A percentile compares a stretch with the other conserved stretches of the same genome.
Conservation (phyloP, 176 grass and related monocot genomes). For the Eleusine coracana region DNA sequence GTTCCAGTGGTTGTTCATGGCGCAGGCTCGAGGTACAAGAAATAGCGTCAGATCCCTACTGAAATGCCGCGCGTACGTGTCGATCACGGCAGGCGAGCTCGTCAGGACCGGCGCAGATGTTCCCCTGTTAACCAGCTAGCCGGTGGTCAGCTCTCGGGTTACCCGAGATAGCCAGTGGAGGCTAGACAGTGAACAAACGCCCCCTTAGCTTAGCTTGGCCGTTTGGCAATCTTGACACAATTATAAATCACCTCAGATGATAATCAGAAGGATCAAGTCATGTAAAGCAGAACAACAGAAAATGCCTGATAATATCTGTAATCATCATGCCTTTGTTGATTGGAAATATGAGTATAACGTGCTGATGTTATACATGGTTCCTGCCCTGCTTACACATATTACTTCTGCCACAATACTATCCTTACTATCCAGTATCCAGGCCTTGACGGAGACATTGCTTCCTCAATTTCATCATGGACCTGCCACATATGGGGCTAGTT, state of each 20-base stretch:
- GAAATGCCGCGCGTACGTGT: no score
- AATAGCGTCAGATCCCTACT: no score
- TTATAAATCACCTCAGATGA: background rate
- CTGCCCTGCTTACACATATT: conserved; percentile 21
- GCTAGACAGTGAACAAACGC: background rate
- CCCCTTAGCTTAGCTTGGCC: background rate
- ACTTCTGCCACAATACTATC: conserved; percentile 8
- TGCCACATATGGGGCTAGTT: background rate
- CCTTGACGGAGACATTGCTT: background rate
- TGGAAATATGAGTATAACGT: conserved; percentile 5
- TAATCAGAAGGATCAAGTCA: background rate
- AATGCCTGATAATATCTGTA: background rate
- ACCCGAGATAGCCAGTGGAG: no score
- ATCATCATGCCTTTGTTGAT: background rate
- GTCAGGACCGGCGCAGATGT: no score
- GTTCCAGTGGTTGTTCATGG: no score
- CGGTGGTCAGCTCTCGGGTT: no score
- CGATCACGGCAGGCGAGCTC: no score
- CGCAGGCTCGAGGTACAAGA: no score
- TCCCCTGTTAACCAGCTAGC: no score
- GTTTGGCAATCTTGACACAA: background rate
- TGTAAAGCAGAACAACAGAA: background rate
- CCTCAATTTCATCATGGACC: background rate
- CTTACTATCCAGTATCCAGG: conserved; percentile 15
- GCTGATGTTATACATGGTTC: background rate